These are phyloP conservation scores for Phyllostachys edulis DNA, from an alignment of 176 grass and related monocot genomes.

Conservation along the genomic window DNA sequence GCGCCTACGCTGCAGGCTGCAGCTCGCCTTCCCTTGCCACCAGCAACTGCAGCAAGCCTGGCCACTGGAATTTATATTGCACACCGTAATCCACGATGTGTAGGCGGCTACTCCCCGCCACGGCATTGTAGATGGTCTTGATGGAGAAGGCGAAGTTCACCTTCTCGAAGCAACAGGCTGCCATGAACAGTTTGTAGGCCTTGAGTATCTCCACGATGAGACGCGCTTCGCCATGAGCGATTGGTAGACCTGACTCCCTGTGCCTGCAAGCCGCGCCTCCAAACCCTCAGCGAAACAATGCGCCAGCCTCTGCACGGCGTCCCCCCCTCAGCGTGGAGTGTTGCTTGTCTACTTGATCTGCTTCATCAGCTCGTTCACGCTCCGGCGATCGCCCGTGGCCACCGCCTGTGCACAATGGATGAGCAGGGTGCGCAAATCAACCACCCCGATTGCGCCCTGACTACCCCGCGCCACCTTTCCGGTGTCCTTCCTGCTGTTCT, in stretches of 20 bases:
- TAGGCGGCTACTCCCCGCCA: slow-evolving; percentile 24
- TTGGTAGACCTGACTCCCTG: slow-evolving; percentile 48
- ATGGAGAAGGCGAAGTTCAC: neutral
- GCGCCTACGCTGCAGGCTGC: neutral
- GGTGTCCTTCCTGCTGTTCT: too few species aligned
- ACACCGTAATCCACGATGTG: slow-evolving; percentile 48
- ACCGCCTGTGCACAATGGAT: too few species aligned
- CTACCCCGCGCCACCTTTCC: too few species aligned
- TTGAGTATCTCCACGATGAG: slow-evolving; percentile 33
- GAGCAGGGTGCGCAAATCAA: too few species aligned
- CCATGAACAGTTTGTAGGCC: slow-evolving; percentile 32
- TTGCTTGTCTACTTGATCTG: slow-evolving; percentile 52
- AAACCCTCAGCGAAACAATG: slow-evolving; percentile 58
- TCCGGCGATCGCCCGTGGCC: too few species aligned
- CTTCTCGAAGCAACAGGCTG: slow-evolving; percentile 30
- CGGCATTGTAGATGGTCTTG: slow-evolving; percentile 1
- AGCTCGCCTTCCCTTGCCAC: slow-evolving; percentile 30
- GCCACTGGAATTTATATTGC: slow-evolving; percentile 44
- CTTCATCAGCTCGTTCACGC: slow-evolving; percentile 39
- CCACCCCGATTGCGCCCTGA: too few species aligned
- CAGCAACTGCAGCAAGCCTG: slow-evolving; percentile 10
- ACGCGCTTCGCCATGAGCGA: slow-evolving; percentile 25
- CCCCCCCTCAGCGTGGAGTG: slow-evolving; percentile 48
- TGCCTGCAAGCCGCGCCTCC: slow-evolving; percentile 58
- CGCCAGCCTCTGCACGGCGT: slow-evolving; percentile 56